phyloP scores from a whole-genome alignment of 805 yeast genomes.

The Suhomyces sp. region DNA sequence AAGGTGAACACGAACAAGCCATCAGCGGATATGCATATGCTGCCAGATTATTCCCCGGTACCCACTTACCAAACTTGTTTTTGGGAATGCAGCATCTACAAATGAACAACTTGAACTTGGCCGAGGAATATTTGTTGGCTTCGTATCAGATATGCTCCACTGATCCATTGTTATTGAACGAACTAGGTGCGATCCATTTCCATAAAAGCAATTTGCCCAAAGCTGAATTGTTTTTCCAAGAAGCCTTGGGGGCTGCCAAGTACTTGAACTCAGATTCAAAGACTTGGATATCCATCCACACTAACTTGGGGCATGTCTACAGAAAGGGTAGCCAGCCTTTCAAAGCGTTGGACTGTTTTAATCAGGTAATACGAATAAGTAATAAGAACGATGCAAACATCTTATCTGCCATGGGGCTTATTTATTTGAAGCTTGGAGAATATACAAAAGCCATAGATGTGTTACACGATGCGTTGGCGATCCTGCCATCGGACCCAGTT shows the following conservation, averaged over 20 bases:
- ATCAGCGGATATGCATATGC: conserved; percentile 96
- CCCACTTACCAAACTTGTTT: conserved; percentile 84
- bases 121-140: conserved; percentile 80
- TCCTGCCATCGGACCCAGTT: conserved; percentile 77
- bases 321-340: conserved; percentile 60
- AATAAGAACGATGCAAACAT: conserved; percentile 68
- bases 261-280: conserved; percentile 72
- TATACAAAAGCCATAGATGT: conserved; percentile 65
- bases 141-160: conserved; percentile 74
- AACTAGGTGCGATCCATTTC: conserved; percentile 87
- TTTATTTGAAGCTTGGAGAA: conserved; percentile 68
- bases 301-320: conserved; percentile 87
- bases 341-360: conserved; percentile 72
- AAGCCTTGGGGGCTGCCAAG: conserved; percentile 69
- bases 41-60: conserved; percentile 84
- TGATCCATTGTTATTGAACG: conserved; percentile 88
- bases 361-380: conserved; percentile 66
- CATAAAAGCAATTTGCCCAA: conserved; percentile 63
- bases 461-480: conserved; percentile 77
- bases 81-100: conserved; percentile 95
- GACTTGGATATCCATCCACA: conserved; percentile 81
- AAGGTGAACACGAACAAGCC: conserved; percentile 99
- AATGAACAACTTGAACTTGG: conserved; percentile 75
- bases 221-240: conserved; percentile 69
- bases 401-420: conserved; percentile 80